Evolutionary conservation across 1,284 basidiomycete genomes (phyloP), one percentile per base, ranked within the genome.

Genomic region (Naganishia cerealis): DNA sequence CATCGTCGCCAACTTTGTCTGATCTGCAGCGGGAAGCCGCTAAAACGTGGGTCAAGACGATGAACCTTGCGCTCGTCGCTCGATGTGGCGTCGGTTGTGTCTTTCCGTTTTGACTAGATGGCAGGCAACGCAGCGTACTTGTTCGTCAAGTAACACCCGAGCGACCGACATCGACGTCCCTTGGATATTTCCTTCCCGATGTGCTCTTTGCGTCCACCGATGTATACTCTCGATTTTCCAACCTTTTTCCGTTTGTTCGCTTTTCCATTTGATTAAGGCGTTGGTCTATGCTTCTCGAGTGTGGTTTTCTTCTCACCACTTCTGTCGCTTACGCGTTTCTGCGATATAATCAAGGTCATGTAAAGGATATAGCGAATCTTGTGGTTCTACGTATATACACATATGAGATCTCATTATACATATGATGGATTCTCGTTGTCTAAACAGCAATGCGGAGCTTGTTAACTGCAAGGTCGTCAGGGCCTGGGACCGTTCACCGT

Each of bases 1-100:
- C 46, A 29, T 26, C 33, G 16, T 58, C 21, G 26, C 29, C 54
- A 57, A 57, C 29, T 10, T 38, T 58, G 36, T 62, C 53, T 10
- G 57, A 59, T 62, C 21, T 59, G 65, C 74, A 73, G 7, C 66
- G 75, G 12, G 58, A 69, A 12, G 78, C 77, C 43, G 76, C 76
- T 8, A 69, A 70, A 24, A 73, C 75, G 43, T 81, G 80, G 79
- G 74, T 80, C 21, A 76, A 75, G 68, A 72, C 71, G 5, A 67
- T 80, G 24, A 79, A 76, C 9, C 75, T 79, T 0, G 75, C 75
- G 7, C 73, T 78, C 39, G 76, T 80, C 50, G 78, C 80, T 12
- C 71, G 76, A 42, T 71, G 73, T 18, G 78, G 76, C 1, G 73
- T 80, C 57, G 26, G 55, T 8, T 52, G 54, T 36, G 61, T 39